Evolutionary conservation across 169 alveolate genomes (phyloP), one percentile per base, ranked within the genome.

Genomic region (Plasmodium adleri): DNA sequence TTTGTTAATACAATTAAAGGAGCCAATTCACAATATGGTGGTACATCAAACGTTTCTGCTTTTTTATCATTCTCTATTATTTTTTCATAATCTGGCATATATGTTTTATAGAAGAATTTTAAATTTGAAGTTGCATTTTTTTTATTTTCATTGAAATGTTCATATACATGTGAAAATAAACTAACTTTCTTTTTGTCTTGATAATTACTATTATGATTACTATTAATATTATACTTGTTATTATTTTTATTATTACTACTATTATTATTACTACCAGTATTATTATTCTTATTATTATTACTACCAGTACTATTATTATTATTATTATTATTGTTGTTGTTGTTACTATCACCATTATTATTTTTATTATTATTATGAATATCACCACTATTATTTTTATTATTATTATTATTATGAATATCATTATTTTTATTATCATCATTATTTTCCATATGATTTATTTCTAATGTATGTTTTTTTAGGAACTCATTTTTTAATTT

Each of bases 21-120:
- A 5, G 93, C 93, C 17, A 94, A 73, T 63, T 94, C 96, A 75
- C 96, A 94, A 87, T 94, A 94, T 3, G 96, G 96, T 10, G 96
- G 96, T 1, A 87, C 92, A 68, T 74, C 92, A 45, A 80, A 66
- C 4, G 83, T 80, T 43, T 80, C 90, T 9, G 72, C 70, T 50
- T 80, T 80, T 49, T 80, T 80, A n/a, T 80, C 90, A 63, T 80
- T 80, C n/a, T 80, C 90, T 8, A 80, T 80, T 13, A 80, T 80
- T 8, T 80, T 80, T 72, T 80, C 90, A 20, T 80, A 80, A 56
- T 80, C 90, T 5, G 90, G 90, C 90, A 80, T 80, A 22, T 80
- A 80, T 22, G 90, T 80, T 80, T 80, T 80, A 63, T 80, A 80
- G 17, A 80, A 68, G 24, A 80, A 80, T 9, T 80, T 80, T 72